These are phyloP conservation scores for Clitopilus hobsonii DNA, from an alignment of 768 basidiomycete genomes.

Conservation along the genomic window DNA sequence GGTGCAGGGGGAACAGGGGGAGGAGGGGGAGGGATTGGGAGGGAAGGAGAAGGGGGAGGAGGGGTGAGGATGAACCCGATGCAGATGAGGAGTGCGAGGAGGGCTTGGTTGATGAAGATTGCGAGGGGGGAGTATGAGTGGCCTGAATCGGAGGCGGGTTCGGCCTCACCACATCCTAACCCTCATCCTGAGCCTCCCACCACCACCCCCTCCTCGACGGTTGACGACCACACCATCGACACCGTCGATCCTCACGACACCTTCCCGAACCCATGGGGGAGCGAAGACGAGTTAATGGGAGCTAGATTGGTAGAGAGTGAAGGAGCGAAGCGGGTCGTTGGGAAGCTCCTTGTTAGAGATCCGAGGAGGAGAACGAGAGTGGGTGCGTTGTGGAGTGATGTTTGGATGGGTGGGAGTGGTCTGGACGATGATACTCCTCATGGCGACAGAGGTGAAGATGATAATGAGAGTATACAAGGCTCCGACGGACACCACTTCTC, in stretches of 20 bases:
- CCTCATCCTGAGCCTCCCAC: no score
- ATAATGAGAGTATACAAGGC: constrained; percentile 4
- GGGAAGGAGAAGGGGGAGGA: constrained; percentile 17
- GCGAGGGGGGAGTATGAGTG: constrained; percentile 77
- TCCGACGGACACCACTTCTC: constrained; percentile 5
- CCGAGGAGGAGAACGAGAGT: constrained; percentile 59
- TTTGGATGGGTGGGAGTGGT: constrained; percentile 36
- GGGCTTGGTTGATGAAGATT: constrained; percentile 70
- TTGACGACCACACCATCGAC: no score
- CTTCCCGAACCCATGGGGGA: constrained; percentile 6
- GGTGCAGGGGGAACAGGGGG: constrained; percentile 46
- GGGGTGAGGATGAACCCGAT: constrained; percentile 13
- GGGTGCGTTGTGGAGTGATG: constrained; percentile 57
- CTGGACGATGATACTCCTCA: constrained; percentile 9
- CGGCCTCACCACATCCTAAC: not conserved
- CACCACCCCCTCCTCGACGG: no score
- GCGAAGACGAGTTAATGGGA: constrained; percentile 29
- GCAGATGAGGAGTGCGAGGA: constrained; percentile 30
- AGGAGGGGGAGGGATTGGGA: constrained; percentile 16
- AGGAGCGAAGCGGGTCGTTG: constrained; percentile 53
- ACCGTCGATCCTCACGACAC: no score
- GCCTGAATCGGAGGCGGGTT: constrained; percentile 40
- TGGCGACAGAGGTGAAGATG: no score
- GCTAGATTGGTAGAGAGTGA: constrained; percentile 30
- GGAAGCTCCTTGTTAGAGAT: constrained; percentile 63